Evolutionary conservation across 1,284 basidiomycete genomes (phyloP).

Genomic region (Cystobasidium slooffiae): DNA sequence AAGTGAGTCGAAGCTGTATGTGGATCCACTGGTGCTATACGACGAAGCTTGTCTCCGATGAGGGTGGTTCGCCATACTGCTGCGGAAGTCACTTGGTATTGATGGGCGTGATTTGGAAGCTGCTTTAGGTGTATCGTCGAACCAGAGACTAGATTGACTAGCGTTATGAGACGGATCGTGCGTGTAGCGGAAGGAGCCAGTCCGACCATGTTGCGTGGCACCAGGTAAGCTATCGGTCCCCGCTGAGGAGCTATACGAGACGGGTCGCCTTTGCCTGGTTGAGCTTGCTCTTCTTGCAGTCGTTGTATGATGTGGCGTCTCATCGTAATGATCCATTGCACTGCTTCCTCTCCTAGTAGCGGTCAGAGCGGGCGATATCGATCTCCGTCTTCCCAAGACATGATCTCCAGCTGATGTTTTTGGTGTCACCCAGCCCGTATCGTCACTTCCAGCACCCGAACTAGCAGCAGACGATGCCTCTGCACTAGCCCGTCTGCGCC

Average conservation of each 20-base stretch:
- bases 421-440: constrained; percentile 38
- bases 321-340: constrained; percentile 12
- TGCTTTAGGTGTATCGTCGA: constrained; percentile 34
- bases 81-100: constrained; percentile 23
- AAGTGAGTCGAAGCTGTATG: constrained; percentile 13
- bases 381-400: not conserved
- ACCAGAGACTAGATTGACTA: constrained; percentile 25
- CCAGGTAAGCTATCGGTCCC: constrained; percentile 1
- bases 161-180: constrained; percentile 6
- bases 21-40: constrained; percentile 7
- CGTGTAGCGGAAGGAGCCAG: not conserved
- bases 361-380: constrained; percentile 14
- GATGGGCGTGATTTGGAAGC: constrained; percentile 6
- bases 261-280: not conserved
- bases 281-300: constrained; percentile 5
- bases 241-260: constrained; percentile 8
- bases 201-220: not conserved
- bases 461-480: constrained; percentile 21
- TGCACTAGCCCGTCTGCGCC: constrained; percentile 9
- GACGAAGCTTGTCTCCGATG: constrained; percentile 10
- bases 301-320: constrained; percentile 5
- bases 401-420: constrained; percentile 32
- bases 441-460: constrained; percentile 33
- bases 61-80: constrained; percentile 2
- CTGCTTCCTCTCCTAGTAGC: constrained; percentile 7